Base-by-base conservation (phyloP, 371 early-diverging fungal species). In the Apophysomyces variabilis region DNA sequence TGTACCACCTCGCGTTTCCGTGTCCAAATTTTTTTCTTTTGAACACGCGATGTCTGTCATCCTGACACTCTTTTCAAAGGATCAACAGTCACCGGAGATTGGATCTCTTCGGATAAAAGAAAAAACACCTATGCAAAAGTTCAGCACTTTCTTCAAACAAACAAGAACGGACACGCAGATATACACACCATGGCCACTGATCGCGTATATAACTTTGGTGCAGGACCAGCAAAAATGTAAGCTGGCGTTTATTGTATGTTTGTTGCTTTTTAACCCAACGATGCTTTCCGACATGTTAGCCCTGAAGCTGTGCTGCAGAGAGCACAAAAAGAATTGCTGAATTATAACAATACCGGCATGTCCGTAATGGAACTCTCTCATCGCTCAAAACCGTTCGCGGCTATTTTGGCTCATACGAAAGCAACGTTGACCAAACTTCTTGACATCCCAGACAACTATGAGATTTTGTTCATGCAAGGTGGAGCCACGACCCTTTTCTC, bases 331-430 rank as follows among this genome's bases (percentile, higher is more conserved):
- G 96, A 95, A 65, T 79, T 98, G 47, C 74, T 95, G 46, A 82
- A 93, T 82, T 95, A 89, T 73, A 77, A 86, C 66, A 88, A 87
- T 62, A 87, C 91, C 0, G 96, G 96, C 58, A 85, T 93, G 87
- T 95, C 95, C 0, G 88, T 99, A 63, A 88, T 99, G 89, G 98
- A 96, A 71, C 79, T 99, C 67, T 95, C 96, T 12, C 98, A 99
- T 77, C 94, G 99, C 44, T 93, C 95, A 13, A 83, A 85, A 60
- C 79, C 87, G 3, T 98, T 95, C 69, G 93, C 90, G 41, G 77
- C 75, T 5, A 88, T 96, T 68, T 82, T 94, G 61, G 80, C 82
- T 58, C 78, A 82, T 38, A 90, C 96, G 26, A 89, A 95, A 67
- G 71, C 75, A 2, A 83, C 92, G 26, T 84, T 96, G 56, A 82